Evolutionary conservation across 768 basidiomycete species (phyloP).

Genomic region (Tylopilus sp.): DNA sequence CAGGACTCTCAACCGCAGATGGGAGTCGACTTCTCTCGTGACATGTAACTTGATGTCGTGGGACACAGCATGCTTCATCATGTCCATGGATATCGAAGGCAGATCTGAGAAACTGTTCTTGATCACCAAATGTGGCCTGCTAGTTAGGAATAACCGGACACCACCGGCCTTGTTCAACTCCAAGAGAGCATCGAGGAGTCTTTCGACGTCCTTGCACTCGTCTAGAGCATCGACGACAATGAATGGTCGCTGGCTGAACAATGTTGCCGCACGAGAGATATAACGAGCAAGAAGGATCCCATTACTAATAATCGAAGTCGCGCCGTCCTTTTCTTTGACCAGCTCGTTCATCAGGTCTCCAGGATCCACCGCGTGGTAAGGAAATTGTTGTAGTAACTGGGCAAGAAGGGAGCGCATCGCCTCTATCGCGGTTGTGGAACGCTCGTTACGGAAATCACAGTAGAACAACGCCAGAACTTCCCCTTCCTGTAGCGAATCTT

Average conservation of each 20-base stretch:
- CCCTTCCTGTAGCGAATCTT: not conserved
- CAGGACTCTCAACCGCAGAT: too few relatives aligned
- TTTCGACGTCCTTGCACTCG: constrained; percentile 13
- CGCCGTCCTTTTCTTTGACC: not conserved
- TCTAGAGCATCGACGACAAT: constrained; percentile 16
- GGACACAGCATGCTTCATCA: not conserved
- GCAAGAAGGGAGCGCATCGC: constrained; percentile 12
- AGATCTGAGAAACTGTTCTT: not conserved
- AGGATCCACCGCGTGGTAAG: not conserved
- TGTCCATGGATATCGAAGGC: constrained; percentile 4
- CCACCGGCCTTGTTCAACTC: not conserved
- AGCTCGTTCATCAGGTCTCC: not conserved
- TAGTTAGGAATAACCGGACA: constrained; percentile 10
- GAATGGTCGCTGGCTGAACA: not conserved
- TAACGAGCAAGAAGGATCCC: not conserved
- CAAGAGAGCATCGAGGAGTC: not conserved
- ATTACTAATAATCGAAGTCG: not conserved
- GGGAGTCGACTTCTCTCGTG: too few relatives aligned
- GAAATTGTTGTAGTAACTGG: constrained; percentile 2
- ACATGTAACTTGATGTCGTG: too few relatives aligned
- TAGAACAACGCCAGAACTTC: constrained; percentile 4
- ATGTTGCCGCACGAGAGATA: not conserved
- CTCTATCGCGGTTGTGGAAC: constrained; percentile 3
- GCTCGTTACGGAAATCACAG: constrained; percentile 13
- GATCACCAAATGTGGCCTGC: constrained; percentile 9